Conservation (phyloP, 306 rosid species). For the Chamaecrista fasciculata region DNA sequence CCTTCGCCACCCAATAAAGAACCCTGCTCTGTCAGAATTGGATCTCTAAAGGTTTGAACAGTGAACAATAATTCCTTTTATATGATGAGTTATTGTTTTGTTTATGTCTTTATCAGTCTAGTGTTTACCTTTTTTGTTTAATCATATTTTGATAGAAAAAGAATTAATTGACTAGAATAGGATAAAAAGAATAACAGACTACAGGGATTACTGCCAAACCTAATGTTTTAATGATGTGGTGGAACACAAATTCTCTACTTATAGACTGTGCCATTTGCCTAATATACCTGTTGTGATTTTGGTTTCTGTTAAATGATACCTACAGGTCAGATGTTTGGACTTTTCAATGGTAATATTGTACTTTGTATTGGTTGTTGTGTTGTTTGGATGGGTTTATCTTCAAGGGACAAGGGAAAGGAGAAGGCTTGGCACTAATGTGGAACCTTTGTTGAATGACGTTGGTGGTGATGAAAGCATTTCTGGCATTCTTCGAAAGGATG, state of each 20-base stretch:
- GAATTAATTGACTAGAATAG: background rate
- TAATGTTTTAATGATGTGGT: constrained; percentile 15
- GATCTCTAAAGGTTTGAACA: constrained; percentile 66
- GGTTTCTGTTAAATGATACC: constrained; percentile 28
- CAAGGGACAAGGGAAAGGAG: constrained; percentile 56
- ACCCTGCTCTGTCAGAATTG: constrained; percentile 65
- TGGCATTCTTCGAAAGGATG: constrained; percentile 44
- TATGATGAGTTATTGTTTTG: constrained; percentile 21
- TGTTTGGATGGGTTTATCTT: constrained; percentile 74
- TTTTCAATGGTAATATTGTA: constrained; percentile 63
- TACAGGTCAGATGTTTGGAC: constrained; percentile 83
- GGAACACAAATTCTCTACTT: background rate
- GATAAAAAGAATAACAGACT: background rate
- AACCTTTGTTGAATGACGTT: constrained; percentile 62
- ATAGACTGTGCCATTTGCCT: background rate
- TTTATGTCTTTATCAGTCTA: constrained; percentile 7
- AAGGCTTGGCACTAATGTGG: constrained; percentile 40
- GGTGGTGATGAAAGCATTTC: constrained; percentile 41
- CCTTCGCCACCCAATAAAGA: constrained; percentile 69
- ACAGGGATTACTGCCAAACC: background rate
- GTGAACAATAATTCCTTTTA: constrained; percentile 5
- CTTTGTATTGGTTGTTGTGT: constrained; percentile 54
- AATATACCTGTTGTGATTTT: constrained; percentile 26
- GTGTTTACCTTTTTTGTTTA: background rate
- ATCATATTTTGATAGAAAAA: background rate